Percentiles rank a stretch among this genome's conserved stretches.
Evolutionary conservation across 305 asterid species (phyloP).

Genomic region (Fraxinus angustifolia): DNA sequence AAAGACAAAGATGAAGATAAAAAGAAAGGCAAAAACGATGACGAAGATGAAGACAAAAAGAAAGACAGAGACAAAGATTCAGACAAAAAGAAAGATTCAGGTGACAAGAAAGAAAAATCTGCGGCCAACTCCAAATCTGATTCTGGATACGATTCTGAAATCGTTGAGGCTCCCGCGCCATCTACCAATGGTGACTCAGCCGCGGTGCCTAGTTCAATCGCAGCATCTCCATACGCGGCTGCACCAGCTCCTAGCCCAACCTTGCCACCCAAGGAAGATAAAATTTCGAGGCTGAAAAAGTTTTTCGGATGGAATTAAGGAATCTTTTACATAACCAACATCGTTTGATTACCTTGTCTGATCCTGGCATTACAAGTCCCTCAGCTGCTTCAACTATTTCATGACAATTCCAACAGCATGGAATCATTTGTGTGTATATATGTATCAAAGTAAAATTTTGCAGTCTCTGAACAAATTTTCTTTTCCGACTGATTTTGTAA

Average conservation of each 20-base stretch:
- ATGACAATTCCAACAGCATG: not conserved
- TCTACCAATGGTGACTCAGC: not conserved
- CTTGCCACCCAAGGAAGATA: not conserved
- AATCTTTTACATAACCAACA: not conserved
- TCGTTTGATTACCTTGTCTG: not conserved
- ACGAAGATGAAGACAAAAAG: not conserved
- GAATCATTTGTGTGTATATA: not conserved
- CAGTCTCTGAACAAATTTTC: not conserved
- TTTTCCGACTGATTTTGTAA: not conserved
- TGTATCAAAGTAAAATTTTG: not conserved
- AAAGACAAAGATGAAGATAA: not conserved
- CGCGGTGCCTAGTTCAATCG: not conserved
- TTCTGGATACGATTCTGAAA: not conserved
- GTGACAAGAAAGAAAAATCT: not conserved
- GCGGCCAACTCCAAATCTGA: not conserved
- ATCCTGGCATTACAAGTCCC: not conserved
- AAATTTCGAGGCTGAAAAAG: not conserved
- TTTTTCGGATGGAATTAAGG: constrained; percentile 1
- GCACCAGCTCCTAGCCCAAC: not conserved
- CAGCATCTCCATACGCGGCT: constrained; percentile 1
- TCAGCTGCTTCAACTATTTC: not conserved
- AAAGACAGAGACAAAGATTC: not conserved
- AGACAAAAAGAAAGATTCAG: not conserved
- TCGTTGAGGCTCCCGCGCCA: not conserved
- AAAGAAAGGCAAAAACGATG: not conserved